A percentile compares a stretch with the other conserved stretches of the same genome.
phyloP scores from a whole-genome alignment of 2,329 filamentous ascomycete genomes.

The Arthrobotrys musiformis region DNA sequence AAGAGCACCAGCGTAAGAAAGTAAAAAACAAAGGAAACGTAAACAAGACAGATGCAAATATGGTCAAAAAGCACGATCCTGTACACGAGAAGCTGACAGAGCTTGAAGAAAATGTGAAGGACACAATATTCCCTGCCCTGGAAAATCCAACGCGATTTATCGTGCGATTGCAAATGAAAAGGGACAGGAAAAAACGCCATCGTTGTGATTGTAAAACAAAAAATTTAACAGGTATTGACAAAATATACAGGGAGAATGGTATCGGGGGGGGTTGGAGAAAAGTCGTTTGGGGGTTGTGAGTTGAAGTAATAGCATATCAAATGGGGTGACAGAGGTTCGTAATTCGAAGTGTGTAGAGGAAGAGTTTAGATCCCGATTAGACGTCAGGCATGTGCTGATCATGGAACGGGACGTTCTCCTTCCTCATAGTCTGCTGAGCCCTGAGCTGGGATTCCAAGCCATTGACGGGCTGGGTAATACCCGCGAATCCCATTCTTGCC shows the following conservation, averaged over 20 bases:
- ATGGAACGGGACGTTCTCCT: conserved; percentile 41
- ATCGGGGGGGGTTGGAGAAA: background rate
- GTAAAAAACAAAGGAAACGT: conserved; percentile 5
- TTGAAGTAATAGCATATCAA: too few relatives aligned
- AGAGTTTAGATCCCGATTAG: background rate
- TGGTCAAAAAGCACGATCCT: conserved; percentile 15
- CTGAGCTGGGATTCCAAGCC: conserved; percentile 21
- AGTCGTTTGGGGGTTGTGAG: background rate
- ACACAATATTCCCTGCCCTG: conserved; percentile 2
- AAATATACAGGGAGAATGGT: conserved; percentile 5
- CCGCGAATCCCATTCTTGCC: conserved; percentile 28
- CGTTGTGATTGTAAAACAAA: conserved; percentile 20
- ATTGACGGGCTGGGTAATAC: conserved; percentile 17
- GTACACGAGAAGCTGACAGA: conserved; percentile 12
- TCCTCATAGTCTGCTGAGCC: conserved; percentile 7
- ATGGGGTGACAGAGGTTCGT: background rate
- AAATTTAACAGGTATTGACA: conserved; percentile 11
- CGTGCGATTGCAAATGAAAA: conserved; percentile 7
- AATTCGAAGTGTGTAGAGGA: background rate
- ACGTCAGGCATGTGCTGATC: conserved; percentile 51
- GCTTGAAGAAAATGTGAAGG: conserved; percentile 5
- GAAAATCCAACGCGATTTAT: conserved; percentile 45
- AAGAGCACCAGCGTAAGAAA: background rate
- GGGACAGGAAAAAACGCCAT: conserved; percentile 29
- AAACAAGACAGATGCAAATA: background rate